Conservation (phyloP, 2,329 filamentous ascomycete genomes). For the Aureobasidium sp. region DNA sequence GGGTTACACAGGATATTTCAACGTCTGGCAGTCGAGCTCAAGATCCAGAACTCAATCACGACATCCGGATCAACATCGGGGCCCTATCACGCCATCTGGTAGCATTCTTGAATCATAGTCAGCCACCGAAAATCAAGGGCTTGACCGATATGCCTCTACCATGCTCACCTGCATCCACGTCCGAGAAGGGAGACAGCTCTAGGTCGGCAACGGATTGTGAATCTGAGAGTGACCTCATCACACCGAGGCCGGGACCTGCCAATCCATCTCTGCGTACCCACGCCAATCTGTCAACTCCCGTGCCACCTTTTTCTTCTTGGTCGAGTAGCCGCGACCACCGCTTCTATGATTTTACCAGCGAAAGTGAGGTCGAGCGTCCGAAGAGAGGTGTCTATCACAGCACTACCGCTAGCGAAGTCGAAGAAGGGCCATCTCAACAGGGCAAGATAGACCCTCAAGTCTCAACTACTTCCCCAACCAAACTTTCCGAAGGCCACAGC, state of each 20-base stretch:
- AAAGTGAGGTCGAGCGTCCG: constrained; percentile 15
- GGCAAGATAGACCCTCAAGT: background rate
- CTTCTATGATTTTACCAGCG: constrained; percentile 19
- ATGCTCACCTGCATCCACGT: constrained; percentile 30
- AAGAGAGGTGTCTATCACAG: constrained; percentile 13
- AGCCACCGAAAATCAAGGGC: constrained; percentile 5
- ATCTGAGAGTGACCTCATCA: constrained; percentile 28
- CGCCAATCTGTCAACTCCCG: constrained; percentile 21
- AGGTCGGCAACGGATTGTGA: constrained; percentile 24
- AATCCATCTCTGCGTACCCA: constrained; percentile 26
- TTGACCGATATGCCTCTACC: constrained; percentile 22
- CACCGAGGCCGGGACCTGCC: constrained; percentile 28
- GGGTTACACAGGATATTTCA: background rate
- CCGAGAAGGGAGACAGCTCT: constrained; percentile 22
- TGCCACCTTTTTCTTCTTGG: constrained; percentile 17
- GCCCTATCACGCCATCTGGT: constrained; percentile 3
- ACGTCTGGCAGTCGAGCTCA: background rate
- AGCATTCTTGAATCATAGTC: background rate
- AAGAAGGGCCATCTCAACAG: background rate
- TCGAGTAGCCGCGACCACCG: constrained; percentile 15
- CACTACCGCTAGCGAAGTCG: constrained; percentile 14
- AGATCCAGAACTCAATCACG: constrained; percentile 1
- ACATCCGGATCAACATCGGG: constrained; percentile 7
- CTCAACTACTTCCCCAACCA: background rate
- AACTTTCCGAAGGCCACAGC: background rate